Conservation (phyloP, 2,329 filamentous ascomycete species). For the Apiospora aurea region DNA sequence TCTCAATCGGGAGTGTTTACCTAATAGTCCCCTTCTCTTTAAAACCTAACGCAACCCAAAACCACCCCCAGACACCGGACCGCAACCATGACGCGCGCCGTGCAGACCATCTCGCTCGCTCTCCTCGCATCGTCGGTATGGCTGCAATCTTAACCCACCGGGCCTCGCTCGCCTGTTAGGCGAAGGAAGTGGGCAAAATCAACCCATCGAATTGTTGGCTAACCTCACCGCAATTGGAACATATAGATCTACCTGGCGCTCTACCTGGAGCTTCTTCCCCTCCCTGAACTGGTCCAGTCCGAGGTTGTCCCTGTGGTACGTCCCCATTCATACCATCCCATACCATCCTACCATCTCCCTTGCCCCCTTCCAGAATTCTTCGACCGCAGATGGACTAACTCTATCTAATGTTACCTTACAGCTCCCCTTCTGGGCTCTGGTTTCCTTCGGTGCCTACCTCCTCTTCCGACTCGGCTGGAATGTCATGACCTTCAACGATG, state of each 20-base stretch:
- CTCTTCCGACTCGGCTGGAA: conserved; percentile 92
- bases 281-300: conserved; percentile 78
- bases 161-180: background rate
- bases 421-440: conserved; percentile 92
- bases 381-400: background rate
- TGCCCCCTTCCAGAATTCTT: background rate
- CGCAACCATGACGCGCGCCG: conserved; percentile 85
- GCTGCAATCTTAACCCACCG: background rate
- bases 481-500: conserved; percentile 96
- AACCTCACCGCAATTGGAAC: conserved; percentile 33
- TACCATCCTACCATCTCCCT: background rate
- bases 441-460: conserved; percentile 90
- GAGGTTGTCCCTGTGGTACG: conserved; percentile 87
- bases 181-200: background rate
- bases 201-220: conserved; percentile 28
- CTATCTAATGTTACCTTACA: conserved; percentile 46
- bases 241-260: conserved; percentile 85
- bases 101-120: conserved; percentile 88
- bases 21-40: background rate
- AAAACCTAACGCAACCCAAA: background rate
- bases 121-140: conserved; percentile 88
- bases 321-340: conserved; percentile 3
- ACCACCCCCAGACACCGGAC: background rate
- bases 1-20: conserved; percentile 4
- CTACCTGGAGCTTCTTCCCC: conserved; percentile 82